phyloP scores from a whole-genome alignment of 2,329 filamentous ascomycete species.

The Chaetomium globosum region DNA sequence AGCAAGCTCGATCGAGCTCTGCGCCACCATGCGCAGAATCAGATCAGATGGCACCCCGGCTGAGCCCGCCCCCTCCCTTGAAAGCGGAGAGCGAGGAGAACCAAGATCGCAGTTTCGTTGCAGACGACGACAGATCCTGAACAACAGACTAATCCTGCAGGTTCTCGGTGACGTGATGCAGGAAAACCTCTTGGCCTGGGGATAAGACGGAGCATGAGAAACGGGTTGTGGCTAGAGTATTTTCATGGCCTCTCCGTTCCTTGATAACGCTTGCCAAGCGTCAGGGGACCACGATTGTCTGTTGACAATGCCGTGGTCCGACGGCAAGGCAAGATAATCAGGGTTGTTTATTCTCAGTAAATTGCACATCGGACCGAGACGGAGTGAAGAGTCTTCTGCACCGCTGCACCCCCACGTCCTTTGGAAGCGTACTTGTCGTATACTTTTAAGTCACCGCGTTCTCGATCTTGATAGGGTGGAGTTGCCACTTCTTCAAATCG shows the following conservation, averaged over 20 bases:
- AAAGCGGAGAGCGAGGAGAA: background rate
- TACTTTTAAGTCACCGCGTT: background rate
- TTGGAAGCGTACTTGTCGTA: background rate
- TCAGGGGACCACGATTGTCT: background rate
- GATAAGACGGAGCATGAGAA: background rate
- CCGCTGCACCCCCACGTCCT: background rate
- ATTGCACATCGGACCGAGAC: background rate
- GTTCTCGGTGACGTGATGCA: background rate
- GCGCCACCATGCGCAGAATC: conserved; percentile 1
- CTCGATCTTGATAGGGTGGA: background rate
- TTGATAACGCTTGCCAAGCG: background rate
- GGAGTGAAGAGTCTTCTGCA: background rate
- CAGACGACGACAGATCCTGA: conserved; percentile 1
- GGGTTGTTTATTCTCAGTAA: background rate
- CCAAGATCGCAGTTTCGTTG: background rate
- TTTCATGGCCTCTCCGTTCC: background rate
- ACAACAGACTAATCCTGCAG: background rate
- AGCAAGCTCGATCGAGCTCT: background rate
- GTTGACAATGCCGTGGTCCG: background rate
- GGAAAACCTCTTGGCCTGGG: conserved; percentile 1
- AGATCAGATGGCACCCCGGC: background rate
- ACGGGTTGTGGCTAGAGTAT: background rate
- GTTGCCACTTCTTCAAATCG: background rate
- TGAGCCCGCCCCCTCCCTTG: background rate
- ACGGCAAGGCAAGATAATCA: background rate